phyloP scores from a whole-genome alignment of 106 monocot species.

The Dioscorea zingiberensis region DNA sequence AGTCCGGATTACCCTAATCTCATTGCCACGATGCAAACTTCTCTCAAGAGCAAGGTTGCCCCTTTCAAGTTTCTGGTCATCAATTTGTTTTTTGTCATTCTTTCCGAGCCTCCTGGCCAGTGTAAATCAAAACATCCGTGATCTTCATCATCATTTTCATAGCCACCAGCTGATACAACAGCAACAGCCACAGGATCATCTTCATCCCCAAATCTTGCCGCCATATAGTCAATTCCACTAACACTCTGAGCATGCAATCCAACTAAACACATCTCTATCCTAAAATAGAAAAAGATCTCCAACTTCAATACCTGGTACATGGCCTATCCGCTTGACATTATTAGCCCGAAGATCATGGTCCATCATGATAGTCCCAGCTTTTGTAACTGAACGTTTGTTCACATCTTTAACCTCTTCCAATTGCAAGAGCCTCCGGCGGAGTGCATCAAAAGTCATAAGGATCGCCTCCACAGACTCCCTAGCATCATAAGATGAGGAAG shows the following conservation, averaged over 20 bases:
- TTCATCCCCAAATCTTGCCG: slow-evolving; percentile 6
- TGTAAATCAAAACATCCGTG: no score
- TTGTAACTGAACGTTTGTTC: no score
- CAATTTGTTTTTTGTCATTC: no score
- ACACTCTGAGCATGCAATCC: slow-evolving; percentile 70
- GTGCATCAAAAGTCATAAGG: slow-evolving; percentile 58
- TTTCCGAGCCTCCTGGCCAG: no score
- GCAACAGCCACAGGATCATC: slow-evolving; percentile 58
- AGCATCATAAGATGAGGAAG: no score
- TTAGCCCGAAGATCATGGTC: slow-evolving; percentile 45
- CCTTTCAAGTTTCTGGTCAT: no score
- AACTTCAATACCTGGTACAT: slow-evolving; percentile 53
- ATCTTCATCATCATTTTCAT: slow-evolving; percentile 66
- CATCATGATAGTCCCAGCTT: slow-evolving; percentile 47
- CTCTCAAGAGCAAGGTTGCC: no score
- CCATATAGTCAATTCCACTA: slow-evolving; percentile 74
- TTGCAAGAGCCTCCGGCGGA: slow-evolving; percentile 58
- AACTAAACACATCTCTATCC: slow-evolving; percentile 61
- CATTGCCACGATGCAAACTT: no score
- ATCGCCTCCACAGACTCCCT: slow-evolving; percentile 46
- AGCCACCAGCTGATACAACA: slow-evolving; percentile 75
- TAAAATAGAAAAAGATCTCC: slow-evolving; percentile 84
- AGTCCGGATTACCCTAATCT: no score
- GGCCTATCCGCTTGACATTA: slow-evolving; percentile 39
- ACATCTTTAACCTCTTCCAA: no score